Evolutionary conservation across 2,329 filamentous ascomycete species (phyloP), one percentile per base, ranked within the genome.

Genomic region (Aspergillus fumigatiaffinis): DNA sequence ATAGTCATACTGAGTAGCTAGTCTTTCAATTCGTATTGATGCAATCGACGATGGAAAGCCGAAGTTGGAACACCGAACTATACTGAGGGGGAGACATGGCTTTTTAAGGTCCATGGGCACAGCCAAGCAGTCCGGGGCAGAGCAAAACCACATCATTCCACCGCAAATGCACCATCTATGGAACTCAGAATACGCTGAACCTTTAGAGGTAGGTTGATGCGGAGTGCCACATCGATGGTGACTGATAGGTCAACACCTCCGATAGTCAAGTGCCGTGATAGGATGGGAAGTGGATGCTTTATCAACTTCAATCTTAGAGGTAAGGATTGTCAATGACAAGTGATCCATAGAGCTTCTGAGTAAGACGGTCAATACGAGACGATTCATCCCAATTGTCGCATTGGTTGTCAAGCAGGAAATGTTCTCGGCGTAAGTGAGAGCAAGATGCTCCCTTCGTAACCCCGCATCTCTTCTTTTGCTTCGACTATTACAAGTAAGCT

Each of bases 161-260:
- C 32, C 4, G 32, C 12, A 17, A 35, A 14, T 6, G 32, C 32
- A 35, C 32, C 32, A 35, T 17, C 23, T 10, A 38, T 32, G 49
- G 17, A 50, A 29, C 6, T 29, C 32, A 20, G 8, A 21, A 26
- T n/a, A 46, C 21, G 42, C 35, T 46, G 51, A 46, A 53, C 21
- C 51, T 53, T 46, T 53, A 46, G 17, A 53, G 32, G 51, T 29
- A 53, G 23, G 38, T 53, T 42, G 41, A 46, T 29, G 38, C 32
- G 32, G 38, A 35, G 32, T 35, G 14, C 32, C 32, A 35, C 32
- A 35, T 17, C 14, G 35, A 25, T n/a, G 17, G 10, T 44, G 29
- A 12, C 10, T 25, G 50, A 52, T 52, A 52, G 50, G 29, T 44
- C 29, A 52, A 26, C 25, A n/a, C 50, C n/a, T 52, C 50, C 50